Evolutionary conservation across 257 asterid species (phyloP).

Genomic region (Vinca minor): DNA sequence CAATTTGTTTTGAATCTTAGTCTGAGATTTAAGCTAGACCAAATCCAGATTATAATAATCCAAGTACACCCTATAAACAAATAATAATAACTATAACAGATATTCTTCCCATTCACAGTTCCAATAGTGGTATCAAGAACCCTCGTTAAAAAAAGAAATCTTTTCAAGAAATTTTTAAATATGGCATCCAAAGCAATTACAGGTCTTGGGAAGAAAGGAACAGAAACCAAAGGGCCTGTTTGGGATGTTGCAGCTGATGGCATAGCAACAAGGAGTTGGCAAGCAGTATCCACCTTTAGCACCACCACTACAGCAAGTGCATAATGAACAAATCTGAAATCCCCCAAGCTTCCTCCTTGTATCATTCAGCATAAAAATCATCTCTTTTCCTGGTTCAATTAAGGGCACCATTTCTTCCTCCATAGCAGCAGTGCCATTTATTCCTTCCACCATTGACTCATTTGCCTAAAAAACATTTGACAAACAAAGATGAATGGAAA

Average conservation of each 20-base stretch:
- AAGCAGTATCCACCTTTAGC: constrained; percentile 42
- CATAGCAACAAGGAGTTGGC: constrained; percentile 80
- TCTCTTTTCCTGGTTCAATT: constrained; percentile 44
- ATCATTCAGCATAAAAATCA: constrained; percentile 46
- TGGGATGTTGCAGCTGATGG: constrained; percentile 83
- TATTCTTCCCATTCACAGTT: constrained; percentile 36
- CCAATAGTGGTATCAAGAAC: constrained; percentile 19
- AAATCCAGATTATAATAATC: no score
- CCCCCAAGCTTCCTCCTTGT: constrained; percentile 60
- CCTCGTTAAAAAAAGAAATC: constrained; percentile 8
- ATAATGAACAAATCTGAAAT: constrained; percentile 64
- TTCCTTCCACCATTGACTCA: constrained; percentile 14
- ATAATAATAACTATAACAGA: constrained; percentile 27
- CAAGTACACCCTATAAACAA: no score
- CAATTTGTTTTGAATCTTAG: no score
- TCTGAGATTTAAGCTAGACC: no score
- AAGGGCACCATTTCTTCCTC: constrained; percentile 51
- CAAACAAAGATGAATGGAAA: background rate
- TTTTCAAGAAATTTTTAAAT: constrained; percentile 18
- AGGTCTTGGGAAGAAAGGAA: constrained; percentile 76
- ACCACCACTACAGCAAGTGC: constrained; percentile 72
- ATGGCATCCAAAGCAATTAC: constrained; percentile 80
- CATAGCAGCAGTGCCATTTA: constrained; percentile 15
- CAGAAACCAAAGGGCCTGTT: constrained; percentile 87
- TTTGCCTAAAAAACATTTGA: constrained; percentile 39